Evolutionary conservation across 768 basidiomycete genomes (phyloP).

Genomic region (Lactifluus echinatus): DNA sequence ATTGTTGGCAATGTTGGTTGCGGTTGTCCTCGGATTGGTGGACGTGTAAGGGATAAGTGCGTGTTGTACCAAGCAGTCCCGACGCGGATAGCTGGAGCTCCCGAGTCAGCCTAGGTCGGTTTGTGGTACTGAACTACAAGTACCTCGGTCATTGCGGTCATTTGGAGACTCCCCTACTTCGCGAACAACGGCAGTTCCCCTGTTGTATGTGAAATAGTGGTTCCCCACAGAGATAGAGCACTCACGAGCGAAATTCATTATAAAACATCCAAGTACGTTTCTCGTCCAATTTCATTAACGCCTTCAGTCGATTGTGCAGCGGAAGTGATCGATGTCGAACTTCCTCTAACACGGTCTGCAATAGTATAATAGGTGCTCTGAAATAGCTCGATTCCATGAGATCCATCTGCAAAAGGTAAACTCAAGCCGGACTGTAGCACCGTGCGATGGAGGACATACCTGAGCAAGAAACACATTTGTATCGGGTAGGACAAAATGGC

Average conservation of each 20-base stretch:
- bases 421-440: background rate
- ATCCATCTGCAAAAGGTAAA: conserved; percentile 68
- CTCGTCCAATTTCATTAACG: conserved; percentile 76
- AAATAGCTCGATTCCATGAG: conserved; percentile 75
- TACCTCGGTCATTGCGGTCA: conserved; percentile 91
- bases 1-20: conserved; percentile 45
- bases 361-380: conserved; percentile 71
- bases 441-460: conserved; percentile 31
- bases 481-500: conserved; percentile 84
- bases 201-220: conserved; percentile 24
- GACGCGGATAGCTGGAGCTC: conserved; percentile 73
- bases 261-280: conserved; percentile 82
- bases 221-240: conserved; percentile 16
- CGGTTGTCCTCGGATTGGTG: conserved; percentile 42
- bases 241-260: conserved; percentile 77
- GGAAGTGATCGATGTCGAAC: conserved; percentile 91
- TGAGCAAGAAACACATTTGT: conserved; percentile 93
- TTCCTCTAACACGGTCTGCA: conserved; percentile 96
- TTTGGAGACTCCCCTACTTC: conserved; percentile 80
- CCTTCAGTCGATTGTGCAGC: conserved; percentile 85
- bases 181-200: conserved; percentile 72
- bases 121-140: conserved; percentile 5
- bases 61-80: conserved; percentile 81
- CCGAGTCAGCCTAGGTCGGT: background rate
- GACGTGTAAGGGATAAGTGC: conserved; percentile 51